phyloP scores from a whole-genome alignment of 2,329 filamentous ascomycete genomes.

The Exophiala dermatitidis region DNA sequence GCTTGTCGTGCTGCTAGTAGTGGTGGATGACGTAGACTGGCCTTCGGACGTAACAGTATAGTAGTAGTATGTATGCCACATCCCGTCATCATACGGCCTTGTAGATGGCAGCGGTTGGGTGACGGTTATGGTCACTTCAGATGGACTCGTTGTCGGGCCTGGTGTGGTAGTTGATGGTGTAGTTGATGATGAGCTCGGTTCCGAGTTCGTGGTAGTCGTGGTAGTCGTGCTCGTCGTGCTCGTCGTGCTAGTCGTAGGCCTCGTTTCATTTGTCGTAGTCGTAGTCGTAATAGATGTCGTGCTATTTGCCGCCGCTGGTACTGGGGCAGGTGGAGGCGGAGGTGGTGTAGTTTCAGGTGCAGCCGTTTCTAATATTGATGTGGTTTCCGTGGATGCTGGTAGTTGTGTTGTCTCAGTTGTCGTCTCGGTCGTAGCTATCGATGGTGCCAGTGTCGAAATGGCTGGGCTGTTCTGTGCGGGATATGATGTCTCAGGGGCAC shows the following conservation, averaged over 20 bases:
- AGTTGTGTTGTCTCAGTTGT: background rate
- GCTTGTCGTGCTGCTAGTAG: background rate
- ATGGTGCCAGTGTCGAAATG: background rate
- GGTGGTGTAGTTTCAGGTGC: no score
- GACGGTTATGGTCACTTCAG: constrained; percentile 19
- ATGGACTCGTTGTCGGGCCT: background rate
- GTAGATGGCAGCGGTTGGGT: constrained; percentile 21
- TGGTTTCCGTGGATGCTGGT: no score
- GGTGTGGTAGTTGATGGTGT: background rate
- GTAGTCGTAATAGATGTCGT: background rate
- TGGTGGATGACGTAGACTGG: constrained; percentile 1
- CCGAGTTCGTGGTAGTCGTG: background rate
- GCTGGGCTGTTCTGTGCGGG: background rate
- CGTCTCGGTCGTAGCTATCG: background rate
- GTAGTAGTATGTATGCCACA: constrained; percentile 31
- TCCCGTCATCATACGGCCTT: constrained; percentile 28
- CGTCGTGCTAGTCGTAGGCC: background rate
- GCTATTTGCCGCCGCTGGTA: no score
- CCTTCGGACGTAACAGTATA: constrained; percentile 11
- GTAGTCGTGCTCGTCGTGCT: background rate
- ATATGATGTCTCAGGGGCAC: background rate
- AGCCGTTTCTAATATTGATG: no score
- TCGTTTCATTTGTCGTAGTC: background rate
- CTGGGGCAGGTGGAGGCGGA: background rate
- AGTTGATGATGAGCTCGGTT: background rate